phyloP scores from a whole-genome alignment of 2,329 filamentous ascomycete genomes.

The Sporothrix sp. region DNA sequence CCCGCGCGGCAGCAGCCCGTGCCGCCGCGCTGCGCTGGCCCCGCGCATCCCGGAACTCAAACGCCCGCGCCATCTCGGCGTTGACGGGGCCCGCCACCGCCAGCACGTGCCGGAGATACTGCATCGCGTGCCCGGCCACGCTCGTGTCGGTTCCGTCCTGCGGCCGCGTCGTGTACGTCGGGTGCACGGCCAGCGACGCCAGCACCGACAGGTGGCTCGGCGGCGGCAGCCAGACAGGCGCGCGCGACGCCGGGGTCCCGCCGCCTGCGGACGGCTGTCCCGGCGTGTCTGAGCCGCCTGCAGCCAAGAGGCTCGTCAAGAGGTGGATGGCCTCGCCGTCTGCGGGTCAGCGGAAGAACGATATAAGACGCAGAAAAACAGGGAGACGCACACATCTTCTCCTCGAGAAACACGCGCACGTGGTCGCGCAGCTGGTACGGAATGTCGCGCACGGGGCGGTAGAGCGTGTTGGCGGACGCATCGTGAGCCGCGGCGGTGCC shows the following conservation, averaged over 20 bases:
- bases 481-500: no score
- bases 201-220: slow-evolving; percentile 65
- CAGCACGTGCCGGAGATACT: slow-evolving; percentile 60
- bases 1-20: neutral
- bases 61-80: slow-evolving; percentile 60
- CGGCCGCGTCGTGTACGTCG: slow-evolving; percentile 64
- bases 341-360: slow-evolving; percentile 19
- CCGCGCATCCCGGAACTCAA: slow-evolving; percentile 45
- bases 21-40: neutral
- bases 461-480: slow-evolving; percentile 23
- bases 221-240: slow-evolving; percentile 54
- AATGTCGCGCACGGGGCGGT: slow-evolving; percentile 45
- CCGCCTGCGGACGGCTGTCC: neutral
- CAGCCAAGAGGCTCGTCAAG: slow-evolving; percentile 51
- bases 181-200: slow-evolving; percentile 75
- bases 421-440: slow-evolving; percentile 56
- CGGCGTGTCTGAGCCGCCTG: slow-evolving; percentile 29
- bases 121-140: slow-evolving; percentile 56
- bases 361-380: neutral
- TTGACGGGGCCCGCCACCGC: slow-evolving; percentile 58
- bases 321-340: slow-evolving; percentile 52
- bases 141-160: slow-evolving; percentile 49
- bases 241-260: slow-evolving; percentile 17
- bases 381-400: slow-evolving; percentile 43
- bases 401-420: slow-evolving; percentile 64